Conservation (phyloP, 208 protist genomes). For the Baffinella frigidus region DNA sequence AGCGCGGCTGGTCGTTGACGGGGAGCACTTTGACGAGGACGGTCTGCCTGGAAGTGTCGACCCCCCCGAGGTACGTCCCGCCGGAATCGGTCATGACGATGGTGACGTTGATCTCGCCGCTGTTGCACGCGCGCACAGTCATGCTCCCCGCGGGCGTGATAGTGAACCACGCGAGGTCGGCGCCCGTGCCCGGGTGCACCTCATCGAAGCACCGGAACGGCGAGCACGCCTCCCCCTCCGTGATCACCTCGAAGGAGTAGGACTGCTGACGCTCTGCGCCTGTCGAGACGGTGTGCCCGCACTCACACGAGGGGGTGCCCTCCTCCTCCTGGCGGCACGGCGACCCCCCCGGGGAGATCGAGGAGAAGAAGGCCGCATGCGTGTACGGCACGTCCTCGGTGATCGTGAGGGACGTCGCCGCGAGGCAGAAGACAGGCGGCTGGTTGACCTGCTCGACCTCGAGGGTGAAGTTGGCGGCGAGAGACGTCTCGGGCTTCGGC, state of each 20-base stretch:
- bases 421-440: not conserved
- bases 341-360: not conserved
- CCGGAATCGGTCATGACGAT: not conserved
- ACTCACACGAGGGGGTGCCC: not conserved
- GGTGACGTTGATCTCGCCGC: not conserved
- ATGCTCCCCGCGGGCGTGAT: not conserved
- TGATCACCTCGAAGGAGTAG: not conserved
- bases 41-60: not conserved
- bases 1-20: not conserved
- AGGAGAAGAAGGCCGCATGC: not conserved
- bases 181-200: not conserved
- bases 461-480: not conserved
- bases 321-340: not conserved
- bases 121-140: not conserved
- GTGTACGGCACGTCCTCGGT: not conserved
- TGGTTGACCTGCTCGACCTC: conserved; percentile 17
- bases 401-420: not conserved
- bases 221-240: not conserved
- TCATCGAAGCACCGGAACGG: not conserved
- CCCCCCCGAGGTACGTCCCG: not conserved
- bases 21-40: not conserved
- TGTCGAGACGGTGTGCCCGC: not conserved
- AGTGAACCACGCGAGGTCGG: not conserved
- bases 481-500: not conserved
- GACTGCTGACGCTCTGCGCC: not conserved